Evolutionary conservation across 352 stramenopile species (phyloP), one percentile per base, ranked within the genome.

Genomic region (Lagenidium giganteum): DNA sequence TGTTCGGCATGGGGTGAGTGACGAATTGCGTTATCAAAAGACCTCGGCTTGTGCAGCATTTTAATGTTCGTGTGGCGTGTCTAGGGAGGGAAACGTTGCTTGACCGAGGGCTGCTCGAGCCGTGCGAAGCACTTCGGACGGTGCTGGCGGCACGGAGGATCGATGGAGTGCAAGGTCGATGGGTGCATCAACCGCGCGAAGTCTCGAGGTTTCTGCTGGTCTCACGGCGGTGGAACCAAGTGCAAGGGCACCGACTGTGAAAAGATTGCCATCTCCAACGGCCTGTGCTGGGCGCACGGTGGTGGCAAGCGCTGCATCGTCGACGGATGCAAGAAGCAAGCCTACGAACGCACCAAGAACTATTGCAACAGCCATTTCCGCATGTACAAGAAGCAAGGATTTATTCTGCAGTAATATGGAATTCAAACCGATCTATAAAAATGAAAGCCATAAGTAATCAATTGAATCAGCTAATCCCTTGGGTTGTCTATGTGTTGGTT

Each of bases 181-280:
- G 66, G 58, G 22, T 93, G 80, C 37, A 63, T 74, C 24, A 90
- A 90, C 41, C 79, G 79, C 20, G 78, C 77, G 57, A 89, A 90
- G 57, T 87, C 77, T 26, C 66, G 74, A 20, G 80, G 80, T 3
- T 80, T 82, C 39, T 93, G 80, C 52, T 90, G 78, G 80, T 87
- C 73, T 1, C 80, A 93, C 49, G 80, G 80, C 28, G 80, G 80
- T 5, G 80, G 80, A 14, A 84, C 70, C 43, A 84, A 85, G 47
- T 93, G 80, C 61, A 79, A 80, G 39, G 38, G 48, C 8, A 59
- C 67, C n/a, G 55, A 65, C 27, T 93, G 80, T 44, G 66, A 78
- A 42, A 89, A 85, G 55, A 85, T 86, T 35, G 73, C 76, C 48
- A 83, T 87, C 47, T 86, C 73, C 2, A 85, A 85, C 45, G 73